These are phyloP conservation scores for Umbelopsis sp. DNA, from an alignment of 192 early-diverging fungal genomes.

Conservation along the genomic window DNA sequence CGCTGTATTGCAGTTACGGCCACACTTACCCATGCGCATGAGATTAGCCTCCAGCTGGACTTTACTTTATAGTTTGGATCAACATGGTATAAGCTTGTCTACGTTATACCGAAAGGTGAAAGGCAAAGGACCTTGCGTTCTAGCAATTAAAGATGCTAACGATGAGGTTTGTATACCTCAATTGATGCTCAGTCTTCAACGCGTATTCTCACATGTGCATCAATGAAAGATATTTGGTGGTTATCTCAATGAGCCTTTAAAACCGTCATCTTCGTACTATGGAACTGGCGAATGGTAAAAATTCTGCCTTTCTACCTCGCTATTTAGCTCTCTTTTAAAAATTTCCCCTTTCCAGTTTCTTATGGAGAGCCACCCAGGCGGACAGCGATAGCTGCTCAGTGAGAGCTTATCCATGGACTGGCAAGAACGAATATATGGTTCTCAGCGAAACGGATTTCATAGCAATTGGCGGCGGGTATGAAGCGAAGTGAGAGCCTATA, in stretches of 20 bases:
- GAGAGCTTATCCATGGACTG: constrained; percentile 70
- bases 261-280: constrained; percentile 68
- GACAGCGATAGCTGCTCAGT: constrained; percentile 38
- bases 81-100: constrained; percentile 89
- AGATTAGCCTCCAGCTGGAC: constrained; percentile 77
- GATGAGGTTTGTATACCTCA: constrained; percentile 42
- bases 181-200: background rate
- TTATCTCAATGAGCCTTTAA: constrained; percentile 69
- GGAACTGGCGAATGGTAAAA: constrained; percentile 81
- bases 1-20: constrained; percentile 65
- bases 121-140: constrained; percentile 66
- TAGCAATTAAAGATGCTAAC: constrained; percentile 70
- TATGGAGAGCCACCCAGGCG: constrained; percentile 65
- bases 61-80: constrained; percentile 89
- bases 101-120: constrained; percentile 75
- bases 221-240: constrained; percentile 75
- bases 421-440: constrained; percentile 82
- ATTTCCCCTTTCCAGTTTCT: constrained; percentile 52
- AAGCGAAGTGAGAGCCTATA: background rate
- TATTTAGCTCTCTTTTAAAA: background rate
- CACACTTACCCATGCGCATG: constrained; percentile 74
- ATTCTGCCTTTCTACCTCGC: background rate
- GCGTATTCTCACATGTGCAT: background rate
- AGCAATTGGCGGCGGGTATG: constrained; percentile 76
- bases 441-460: constrained; percentile 73